Evolutionary conservation across 768 basidiomycete genomes (phyloP).

Genomic region (Tephrocybe sp.): DNA sequence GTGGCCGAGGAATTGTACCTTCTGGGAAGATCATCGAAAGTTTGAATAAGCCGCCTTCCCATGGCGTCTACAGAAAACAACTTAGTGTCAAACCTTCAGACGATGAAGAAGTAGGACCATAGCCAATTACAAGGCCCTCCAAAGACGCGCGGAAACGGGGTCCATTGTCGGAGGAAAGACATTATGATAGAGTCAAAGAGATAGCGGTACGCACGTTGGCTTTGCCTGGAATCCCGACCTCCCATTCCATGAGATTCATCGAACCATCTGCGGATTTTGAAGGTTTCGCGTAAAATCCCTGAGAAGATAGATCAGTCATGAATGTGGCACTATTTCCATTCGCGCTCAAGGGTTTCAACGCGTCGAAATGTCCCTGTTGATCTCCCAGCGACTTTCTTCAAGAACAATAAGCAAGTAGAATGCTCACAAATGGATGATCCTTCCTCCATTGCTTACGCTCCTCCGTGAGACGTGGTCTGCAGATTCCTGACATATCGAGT

Average conservation of each 20-base stretch:
- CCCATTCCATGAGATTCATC: conserved; percentile 98
- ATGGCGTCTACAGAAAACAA: conserved; percentile 68
- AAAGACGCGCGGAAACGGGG: conserved; percentile 12
- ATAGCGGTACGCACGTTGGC: conserved; percentile 55
- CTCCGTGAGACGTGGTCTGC: conserved; percentile 89
- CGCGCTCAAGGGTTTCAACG: conserved; percentile 5
- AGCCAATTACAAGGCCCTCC: conserved; percentile 1
- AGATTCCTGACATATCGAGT: conserved; percentile 82
- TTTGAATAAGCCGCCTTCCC: conserved; percentile 97
- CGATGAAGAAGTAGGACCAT: conserved; percentile 9
- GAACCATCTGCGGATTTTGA: conserved; percentile 88
- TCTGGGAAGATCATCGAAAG: conserved; percentile 95
- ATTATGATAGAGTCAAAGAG: not conserved
- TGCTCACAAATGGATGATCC: conserved; percentile 94
- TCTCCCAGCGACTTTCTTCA: not conserved
- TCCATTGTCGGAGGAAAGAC: conserved; percentile 2
- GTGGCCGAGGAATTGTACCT: conserved; percentile 48
- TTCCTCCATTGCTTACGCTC: conserved; percentile 99
- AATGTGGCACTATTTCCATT: conserved; percentile 3
- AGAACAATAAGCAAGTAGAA: not conserved
- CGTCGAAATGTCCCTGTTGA: not conserved
- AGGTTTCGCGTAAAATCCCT: conserved; percentile 99
- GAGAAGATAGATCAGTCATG: conserved; percentile 15
- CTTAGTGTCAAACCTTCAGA: conserved; percentile 12
- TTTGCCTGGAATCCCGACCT: conserved; percentile 98